Base-by-base conservation (phyloP, 306 rosid genomes). In the Corylus americana region DNA sequence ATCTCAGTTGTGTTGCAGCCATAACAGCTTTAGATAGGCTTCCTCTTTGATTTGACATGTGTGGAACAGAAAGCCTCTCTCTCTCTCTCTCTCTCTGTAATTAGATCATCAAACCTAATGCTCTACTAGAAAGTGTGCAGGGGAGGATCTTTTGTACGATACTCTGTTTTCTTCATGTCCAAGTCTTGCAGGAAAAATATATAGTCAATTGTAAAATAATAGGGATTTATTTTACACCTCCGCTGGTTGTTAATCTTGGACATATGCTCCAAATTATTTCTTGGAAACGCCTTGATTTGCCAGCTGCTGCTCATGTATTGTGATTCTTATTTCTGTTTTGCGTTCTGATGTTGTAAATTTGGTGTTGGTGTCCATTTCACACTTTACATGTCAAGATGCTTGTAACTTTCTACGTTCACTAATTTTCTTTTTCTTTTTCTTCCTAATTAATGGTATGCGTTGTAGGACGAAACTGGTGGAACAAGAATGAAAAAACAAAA, bases 1-100 rank as follows among this genome's bases (percentile, higher is more conserved):
- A 92, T 68, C 85, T 83, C 73, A 45, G 86, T 58, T 47, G 80
- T 29, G 92, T 87, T 74, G 91, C 97, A 69, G 79, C 90, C 37
- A 74, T 92, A 55, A 89, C 82, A 72, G 90, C 97, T 18, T 76
- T 91, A 82, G 92, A 87, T 12, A 84, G 25, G 42, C 97, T 94
- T 80, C 97, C 94, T 44, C 75, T 63, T 70, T 90, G 88, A 92
- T 54, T 75, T 29, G 42, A 70, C 42, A 69, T 25, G 80, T 17
- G 61, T 67, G 72, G 51, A 31, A 31, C 35, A 31, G 35, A 67
- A 42, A 9, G 51, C 29, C 27, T 13, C 70, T 42, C 45, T 42
- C 45, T 6, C 45, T 42, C 35, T 22, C 25, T 22, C 25, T 22
- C 25, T 22, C 25, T 22, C 25, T 22, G 72, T 67, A 67, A 39